Evolutionary conservation across 1,139 yeast species (phyloP), one percentile per base, ranked within the genome.

Genomic region (Geotrichum reessii): DNA sequence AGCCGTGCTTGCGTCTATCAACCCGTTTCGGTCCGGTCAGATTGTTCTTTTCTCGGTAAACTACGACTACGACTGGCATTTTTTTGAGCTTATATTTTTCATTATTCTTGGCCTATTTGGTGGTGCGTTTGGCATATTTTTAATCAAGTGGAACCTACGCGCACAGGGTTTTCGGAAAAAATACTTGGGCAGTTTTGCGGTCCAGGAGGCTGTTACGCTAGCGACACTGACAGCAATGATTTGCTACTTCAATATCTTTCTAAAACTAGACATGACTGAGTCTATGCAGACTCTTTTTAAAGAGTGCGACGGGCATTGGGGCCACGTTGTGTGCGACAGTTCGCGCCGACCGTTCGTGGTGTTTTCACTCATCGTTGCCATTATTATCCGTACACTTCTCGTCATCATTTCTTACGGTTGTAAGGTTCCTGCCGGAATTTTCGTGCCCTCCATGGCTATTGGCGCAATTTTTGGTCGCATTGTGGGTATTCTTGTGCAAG

Each of bases 381-480:
- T 96, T 0, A 64, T 84, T 0, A 76, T 90, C 11, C 78, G 99
- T 60, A 83, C 86, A 74, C 65, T 79, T 0, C 76, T 95, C 48
- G 89, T 95, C 24, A 82, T 90, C 37, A 78, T 93, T 12, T 87
- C 98, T 0, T 95, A 95, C 70, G 97, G 97, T 2, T 83, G 91
- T 64, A 89, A 86, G 69, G 93, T 92, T 0, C 98, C 98, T 0
- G 96, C 97, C 1, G 98, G 97, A 21, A 91, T 92, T 11, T 92
- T 92, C 74, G 97, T 92, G 17, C 98, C 98, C 0, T 89, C 97
- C 0, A 87, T 92, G 95, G 97, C 97, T 0, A 88, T 93, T 1
- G 98, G 98, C 6, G 97, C 97, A 0, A 83, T 95, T 1, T 91
- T 92, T 76, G 97, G 97, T 2, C 79, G 98, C 60, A 85, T 95